Conservation (phyloP, 2,329 filamentous ascomycete species). For the Trichoderma citrinoviride region DNA sequence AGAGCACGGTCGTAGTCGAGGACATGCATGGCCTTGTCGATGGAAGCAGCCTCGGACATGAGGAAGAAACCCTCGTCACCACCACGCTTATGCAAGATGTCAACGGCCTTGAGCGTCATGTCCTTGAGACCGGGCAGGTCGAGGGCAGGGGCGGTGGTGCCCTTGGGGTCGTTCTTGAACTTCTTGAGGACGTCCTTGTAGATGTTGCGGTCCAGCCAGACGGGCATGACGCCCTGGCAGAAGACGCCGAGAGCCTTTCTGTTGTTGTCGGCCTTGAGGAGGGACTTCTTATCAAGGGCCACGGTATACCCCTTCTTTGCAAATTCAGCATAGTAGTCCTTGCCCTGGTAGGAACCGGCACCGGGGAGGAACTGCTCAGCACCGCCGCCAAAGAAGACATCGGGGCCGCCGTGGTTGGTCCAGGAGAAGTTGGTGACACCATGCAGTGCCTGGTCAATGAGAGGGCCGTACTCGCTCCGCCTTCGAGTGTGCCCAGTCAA, state of each 20-base stretch:
- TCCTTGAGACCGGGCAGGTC: constrained; percentile 83
- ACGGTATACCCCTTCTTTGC: constrained; percentile 69
- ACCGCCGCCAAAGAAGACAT: constrained; percentile 79
- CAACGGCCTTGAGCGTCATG: constrained; percentile 84
- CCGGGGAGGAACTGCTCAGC: constrained; percentile 76
- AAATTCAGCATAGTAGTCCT: constrained; percentile 79
- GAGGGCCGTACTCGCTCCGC: constrained; percentile 65
- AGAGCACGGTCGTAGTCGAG: constrained; percentile 84
- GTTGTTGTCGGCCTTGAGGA: constrained; percentile 55
- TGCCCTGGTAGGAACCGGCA: constrained; percentile 62
- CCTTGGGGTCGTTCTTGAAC: constrained; percentile 67
- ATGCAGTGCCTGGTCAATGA: constrained; percentile 74
- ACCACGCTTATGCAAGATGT: constrained; percentile 67
- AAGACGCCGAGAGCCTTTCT: constrained; percentile 75
- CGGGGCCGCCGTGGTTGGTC: constrained; percentile 70
- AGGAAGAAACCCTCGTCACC: constrained; percentile 77
- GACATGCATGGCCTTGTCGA: constrained; percentile 87
- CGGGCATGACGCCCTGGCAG: constrained; percentile 69
- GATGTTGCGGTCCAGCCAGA: constrained; percentile 84
- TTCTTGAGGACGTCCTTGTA: constrained; percentile 67
- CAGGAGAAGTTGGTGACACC: constrained; percentile 78
- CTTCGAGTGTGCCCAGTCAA: constrained; percentile 70
- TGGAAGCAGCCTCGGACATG: constrained; percentile 81
- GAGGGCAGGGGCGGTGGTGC: constrained; percentile 59
- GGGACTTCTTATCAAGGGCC: constrained; percentile 70